A percentile compares a stretch with the other conserved stretches of the same genome.
These are phyloP conservation scores for Juglanconis oblonga DNA, from an alignment of 2,329 filamentous ascomycete genomes.

Conservation along the genomic window DNA sequence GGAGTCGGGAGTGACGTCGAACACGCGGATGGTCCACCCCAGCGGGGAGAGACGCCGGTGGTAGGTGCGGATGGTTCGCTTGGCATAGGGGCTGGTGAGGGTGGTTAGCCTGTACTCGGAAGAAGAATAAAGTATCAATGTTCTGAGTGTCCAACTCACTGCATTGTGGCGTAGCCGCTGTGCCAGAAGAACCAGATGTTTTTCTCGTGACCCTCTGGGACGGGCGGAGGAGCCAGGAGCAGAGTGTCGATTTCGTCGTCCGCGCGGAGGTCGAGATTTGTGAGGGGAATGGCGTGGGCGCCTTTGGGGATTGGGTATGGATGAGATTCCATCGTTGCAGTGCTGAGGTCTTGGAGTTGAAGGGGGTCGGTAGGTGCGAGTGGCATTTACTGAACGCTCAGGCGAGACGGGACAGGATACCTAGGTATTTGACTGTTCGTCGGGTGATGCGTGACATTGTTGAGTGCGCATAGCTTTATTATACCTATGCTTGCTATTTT, in stretches of 20 bases:
- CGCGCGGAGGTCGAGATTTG: conserved; percentile 42
- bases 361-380: neutral
- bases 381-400: neutral
- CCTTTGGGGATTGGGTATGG: conserved; percentile 35
- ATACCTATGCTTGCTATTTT: neutral
- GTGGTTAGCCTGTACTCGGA: no score
- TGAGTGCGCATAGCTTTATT: no score
- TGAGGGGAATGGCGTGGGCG: conserved; percentile 36
- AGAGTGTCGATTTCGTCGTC: conserved; percentile 43
- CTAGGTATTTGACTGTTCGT: neutral
- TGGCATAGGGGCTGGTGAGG: conserved; percentile 35
- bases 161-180: conserved; percentile 44
- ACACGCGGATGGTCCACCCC: conserved; percentile 52
- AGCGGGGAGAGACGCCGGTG: conserved; percentile 47
- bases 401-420: no score
- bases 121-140: no score
- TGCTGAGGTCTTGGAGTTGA: neutral
- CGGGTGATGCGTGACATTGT: neutral
- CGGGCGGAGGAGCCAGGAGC: conserved; percentile 36
- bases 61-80: conserved; percentile 53
- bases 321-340: conserved; percentile 21
- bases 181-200: conserved; percentile 61
- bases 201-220: conserved; percentile 38
- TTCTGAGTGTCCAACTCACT: conserved; percentile 20
- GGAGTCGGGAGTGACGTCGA: conserved; percentile 43